These are phyloP conservation scores for Mortierella sp. DNA, from an alignment of 371 early-diverging fungal genomes.

Conservation along the genomic window DNA sequence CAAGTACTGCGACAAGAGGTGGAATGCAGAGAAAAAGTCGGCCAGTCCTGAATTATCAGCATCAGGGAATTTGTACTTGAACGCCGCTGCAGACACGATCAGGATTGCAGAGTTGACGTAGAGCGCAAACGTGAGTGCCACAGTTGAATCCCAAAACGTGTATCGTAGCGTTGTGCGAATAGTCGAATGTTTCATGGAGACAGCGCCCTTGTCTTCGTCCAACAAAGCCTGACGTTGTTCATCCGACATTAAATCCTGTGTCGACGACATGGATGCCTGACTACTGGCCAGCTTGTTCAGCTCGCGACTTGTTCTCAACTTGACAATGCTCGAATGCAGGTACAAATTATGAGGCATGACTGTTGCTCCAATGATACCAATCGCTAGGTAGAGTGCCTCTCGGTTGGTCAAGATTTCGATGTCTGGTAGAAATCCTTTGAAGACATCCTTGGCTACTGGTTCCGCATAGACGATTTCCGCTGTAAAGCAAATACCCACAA, in stretches of 20 bases:
- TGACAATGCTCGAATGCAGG: conserved; percentile 79
- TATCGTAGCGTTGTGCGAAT: conserved; percentile 52
- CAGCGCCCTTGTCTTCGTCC: conserved; percentile 35
- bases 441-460: conserved; percentile 70
- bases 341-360: conserved; percentile 82
- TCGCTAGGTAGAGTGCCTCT: conserved; percentile 74
- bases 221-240: conserved; percentile 30
- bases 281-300: conserved; percentile 32
- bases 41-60: conserved; percentile 55
- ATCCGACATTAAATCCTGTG: conserved; percentile 28
- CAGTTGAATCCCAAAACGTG: conserved; percentile 69
- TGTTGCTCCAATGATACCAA: conserved; percentile 88
- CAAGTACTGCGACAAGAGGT: conserved; percentile 65
- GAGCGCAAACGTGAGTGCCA: conserved; percentile 79
- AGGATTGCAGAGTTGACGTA: conserved; percentile 84
- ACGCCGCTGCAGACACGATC: conserved; percentile 83
- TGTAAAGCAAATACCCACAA: conserved; percentile 78
- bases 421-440: conserved; percentile 76
- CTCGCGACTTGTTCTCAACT: conserved; percentile 58
- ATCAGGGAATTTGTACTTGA: conserved; percentile 63
- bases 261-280: conserved; percentile 50
- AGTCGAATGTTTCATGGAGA: conserved; percentile 47
- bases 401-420: conserved; percentile 67
- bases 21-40: conserved; percentile 76
- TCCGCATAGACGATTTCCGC: conserved; percentile 67